Base-by-base conservation (phyloP, 495 filamentous ascomycete genomes). In the Tuber umbilicatum region DNA sequence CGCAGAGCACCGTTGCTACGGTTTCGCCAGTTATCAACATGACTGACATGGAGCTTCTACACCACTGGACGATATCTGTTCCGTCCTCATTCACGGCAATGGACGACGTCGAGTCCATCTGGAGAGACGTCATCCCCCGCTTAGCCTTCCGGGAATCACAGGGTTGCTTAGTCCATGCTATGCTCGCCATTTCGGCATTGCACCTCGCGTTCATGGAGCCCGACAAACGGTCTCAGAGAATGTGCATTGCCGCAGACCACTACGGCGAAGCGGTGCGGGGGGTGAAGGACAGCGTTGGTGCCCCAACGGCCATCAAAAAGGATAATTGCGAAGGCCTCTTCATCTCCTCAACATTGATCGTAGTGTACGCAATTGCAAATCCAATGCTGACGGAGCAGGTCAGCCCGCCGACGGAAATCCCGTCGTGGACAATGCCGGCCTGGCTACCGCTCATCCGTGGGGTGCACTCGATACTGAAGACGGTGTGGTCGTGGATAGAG, bases 151-250 rank as follows among this genome's bases (percentile, higher is more conserved):
- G 67, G 12, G 77, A 79, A 27, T 72, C 80, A 23, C 70, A 82
- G 10, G 80, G 81, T 6, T 84, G 83, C 45, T 71, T 82, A 0
- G 83, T 85, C 79, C 84, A 85, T 43, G 79, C 81, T 0, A 82
- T 85, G 10, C 78, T 85, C 35, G 84, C 82, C 4, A 69, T 85
- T 5, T 81, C 84, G 0, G 82, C 84, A 16, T 69, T 85, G 10
- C 84, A 85, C 50, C 75, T 85, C 23, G 78, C 82, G 7, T 76
- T 82, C 2, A 73, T 76, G 12, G 74, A 77, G n/a, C 60, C 60
- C 1, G 45, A 69, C 10, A 75, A 81, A 4, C 78, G 72, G 55
- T 37, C 75, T 14, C 73, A 71, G 37, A 70, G 74, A 19, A 39
- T 77, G 55, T 70, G 78, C 35, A 77, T 72, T 37, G 82, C 82